phyloP scores from a whole-genome alignment of 139 green algal genomes.

The Edaphochlamys debaryana region DNA sequence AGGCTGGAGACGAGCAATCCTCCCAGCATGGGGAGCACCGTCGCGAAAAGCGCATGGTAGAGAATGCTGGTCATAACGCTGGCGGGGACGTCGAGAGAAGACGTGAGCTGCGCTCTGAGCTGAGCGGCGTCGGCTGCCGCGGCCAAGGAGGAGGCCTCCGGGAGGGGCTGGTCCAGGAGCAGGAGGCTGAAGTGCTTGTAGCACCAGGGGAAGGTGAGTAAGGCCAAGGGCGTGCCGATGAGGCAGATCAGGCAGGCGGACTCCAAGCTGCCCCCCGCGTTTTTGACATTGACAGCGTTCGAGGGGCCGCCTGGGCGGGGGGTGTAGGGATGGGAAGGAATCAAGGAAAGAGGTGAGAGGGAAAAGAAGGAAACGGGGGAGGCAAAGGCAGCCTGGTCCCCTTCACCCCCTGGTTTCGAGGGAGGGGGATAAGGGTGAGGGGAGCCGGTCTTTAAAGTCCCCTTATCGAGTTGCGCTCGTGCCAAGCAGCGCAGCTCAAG shows the following conservation, averaged over 20 bases:
- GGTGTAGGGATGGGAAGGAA: neutral
- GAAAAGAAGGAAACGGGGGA: too few species aligned
- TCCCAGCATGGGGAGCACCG: neutral
- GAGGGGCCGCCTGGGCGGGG: neutral
- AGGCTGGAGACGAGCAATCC: neutral
- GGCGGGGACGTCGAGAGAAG: neutral
- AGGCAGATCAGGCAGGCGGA: neutral
- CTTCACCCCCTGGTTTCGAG: too few species aligned
- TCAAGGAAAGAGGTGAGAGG: too few species aligned
- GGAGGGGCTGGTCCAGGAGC: conserved; percentile 14
- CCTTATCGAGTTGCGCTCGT: too few species aligned
- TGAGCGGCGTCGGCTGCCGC: neutral
- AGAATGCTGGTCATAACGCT: neutral
- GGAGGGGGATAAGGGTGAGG: too few species aligned
- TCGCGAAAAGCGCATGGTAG: neutral
- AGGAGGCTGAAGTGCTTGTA: conserved; percentile 13
- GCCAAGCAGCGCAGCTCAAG: too few species aligned
- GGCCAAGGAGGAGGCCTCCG: neutral
- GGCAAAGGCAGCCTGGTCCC: too few species aligned
- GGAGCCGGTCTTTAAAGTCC: too few species aligned
- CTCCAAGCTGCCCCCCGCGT: neutral
- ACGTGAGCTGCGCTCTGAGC: neutral
- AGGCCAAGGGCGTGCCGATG: neutral
- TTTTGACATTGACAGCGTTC: neutral
- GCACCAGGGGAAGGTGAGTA: conserved; percentile 22